Evolutionary conservation across 768 basidiomycete species (phyloP).

Genomic region (Fistulinella prunicolor): DNA sequence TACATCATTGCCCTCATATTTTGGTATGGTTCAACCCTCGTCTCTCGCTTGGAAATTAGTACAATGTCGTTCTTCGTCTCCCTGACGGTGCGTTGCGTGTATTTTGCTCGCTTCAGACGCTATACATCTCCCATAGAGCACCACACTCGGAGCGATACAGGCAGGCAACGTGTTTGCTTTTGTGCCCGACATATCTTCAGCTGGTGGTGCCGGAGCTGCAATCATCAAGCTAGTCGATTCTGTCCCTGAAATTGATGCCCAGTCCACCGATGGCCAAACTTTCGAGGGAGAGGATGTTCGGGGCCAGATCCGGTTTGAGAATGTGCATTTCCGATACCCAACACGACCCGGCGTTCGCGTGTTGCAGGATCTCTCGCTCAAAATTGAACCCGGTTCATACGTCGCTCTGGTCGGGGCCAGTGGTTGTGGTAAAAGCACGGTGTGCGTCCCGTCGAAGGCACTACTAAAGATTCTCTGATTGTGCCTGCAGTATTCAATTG

Average conservation of each 20-base stretch:
- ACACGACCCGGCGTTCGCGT: conserved; percentile 83
- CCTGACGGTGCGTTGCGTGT: conserved; percentile 57
- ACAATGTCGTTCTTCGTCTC: conserved; percentile 78
- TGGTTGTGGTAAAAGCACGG: conserved; percentile 80
- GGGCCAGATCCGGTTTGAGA: conserved; percentile 73
- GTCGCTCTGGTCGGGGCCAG: conserved; percentile 80
- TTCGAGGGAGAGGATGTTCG: conserved; percentile 42
- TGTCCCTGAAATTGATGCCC: conserved; percentile 75
- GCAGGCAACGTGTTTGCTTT: conserved; percentile 83
- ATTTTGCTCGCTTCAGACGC: background rate
- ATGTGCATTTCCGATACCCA: conserved; percentile 88
- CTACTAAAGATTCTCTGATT: background rate
- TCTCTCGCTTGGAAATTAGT: conserved; percentile 50
- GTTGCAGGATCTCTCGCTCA: conserved; percentile 69
- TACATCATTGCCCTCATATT: conserved; percentile 82
- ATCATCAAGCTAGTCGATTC: conserved; percentile 77
- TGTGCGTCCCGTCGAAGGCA: conserved; percentile 40
- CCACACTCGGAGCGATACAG: conserved; percentile 79
- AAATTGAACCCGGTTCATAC: conserved; percentile 73
- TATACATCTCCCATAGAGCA: conserved; percentile 42
- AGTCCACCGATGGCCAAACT: conserved; percentile 60
- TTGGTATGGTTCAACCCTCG: conserved; percentile 69
- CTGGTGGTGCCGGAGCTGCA: conserved; percentile 70
- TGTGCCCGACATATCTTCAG: conserved; percentile 87
- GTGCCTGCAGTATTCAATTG: conserved; percentile 60